A percentile compares a stretch with the other conserved stretches of the same genome.
phyloP scores from a whole-genome alignment of 2,329 filamentous ascomycete species.

The Lizonia empirigonia region DNA sequence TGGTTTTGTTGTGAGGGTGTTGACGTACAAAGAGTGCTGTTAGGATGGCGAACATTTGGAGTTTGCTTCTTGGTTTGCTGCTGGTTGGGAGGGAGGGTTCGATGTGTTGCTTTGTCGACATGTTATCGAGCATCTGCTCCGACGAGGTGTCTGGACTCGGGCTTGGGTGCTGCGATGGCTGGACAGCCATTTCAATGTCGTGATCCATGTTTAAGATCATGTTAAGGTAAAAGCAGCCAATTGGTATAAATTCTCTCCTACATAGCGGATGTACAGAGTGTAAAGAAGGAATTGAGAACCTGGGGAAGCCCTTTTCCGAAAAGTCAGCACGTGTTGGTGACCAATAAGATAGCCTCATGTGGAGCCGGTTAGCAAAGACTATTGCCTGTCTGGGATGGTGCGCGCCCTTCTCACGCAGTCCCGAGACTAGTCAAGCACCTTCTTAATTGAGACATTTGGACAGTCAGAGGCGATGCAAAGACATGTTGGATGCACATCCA shows the following conservation, averaged over 20 bases:
- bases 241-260: not conserved
- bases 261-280: not conserved
- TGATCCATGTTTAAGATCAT: not conserved
- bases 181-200: slow-evolving; percentile 8
- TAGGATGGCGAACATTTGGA: slow-evolving; percentile 37
- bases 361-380: not conserved
- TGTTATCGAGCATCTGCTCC: slow-evolving; percentile 1
- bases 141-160: not conserved
- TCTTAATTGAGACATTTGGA: not conserved
- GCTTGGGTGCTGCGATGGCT: not conserved
- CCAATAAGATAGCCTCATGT: not conserved
- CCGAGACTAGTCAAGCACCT: not conserved
- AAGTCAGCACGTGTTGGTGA: not conserved
- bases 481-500: not conserved
- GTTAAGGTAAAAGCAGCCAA: not conserved
- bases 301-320: slow-evolving; percentile 12
- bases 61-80: slow-evolving; percentile 29
- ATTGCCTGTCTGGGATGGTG: slow-evolving; percentile 8
- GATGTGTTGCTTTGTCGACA: not conserved
- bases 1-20: not conserved
- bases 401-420: no score
- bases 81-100: slow-evolving; percentile 7
- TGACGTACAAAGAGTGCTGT: slow-evolving; percentile 42
- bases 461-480: not conserved
- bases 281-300: not conserved